Evolutionary conservation across 257 asterid genomes (phyloP), one percentile per base, ranked within the genome.

Genomic region (Solanum piurae): DNA sequence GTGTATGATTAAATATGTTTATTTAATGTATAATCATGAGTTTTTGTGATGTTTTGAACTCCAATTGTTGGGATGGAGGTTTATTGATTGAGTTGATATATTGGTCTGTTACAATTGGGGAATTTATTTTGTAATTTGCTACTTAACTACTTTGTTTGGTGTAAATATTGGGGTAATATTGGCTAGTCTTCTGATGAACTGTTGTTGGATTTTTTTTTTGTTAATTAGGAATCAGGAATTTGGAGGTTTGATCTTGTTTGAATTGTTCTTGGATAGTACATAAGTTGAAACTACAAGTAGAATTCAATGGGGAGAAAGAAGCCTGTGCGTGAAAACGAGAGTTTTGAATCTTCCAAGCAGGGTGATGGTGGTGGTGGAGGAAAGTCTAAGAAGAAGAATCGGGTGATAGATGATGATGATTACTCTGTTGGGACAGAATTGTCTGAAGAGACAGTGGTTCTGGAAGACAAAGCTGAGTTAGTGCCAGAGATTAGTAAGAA

Each of bases 241-340:
- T 68, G 75, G 21, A 68, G 37, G 36, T 12, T 68, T 27, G 20
- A 5, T 66, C 74, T 66, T 66, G 74, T 27, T 66, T 68, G 36
- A 68, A 27, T 25, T 27, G 36, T 68, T 68, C 21, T 68, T 68
- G 36, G 37, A 68, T 29, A 68, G 34, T 66, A 68, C 36, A 68
- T 68, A 31, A 68, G 11, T 13, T 88, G 94, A 90, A 83, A 89
- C 83, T 40, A 49, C 91, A 6, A 76, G 74, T 49, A 37, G 29
- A 46, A 46, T 88, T 87, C 52, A 79, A 95, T 96, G 99, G 99
- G 98, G 90, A 92, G 93, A 89, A 97, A 97, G 95, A 97, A 95
- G 92, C 85, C 90, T 13, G 88, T 87, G 40, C 93, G 92, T 5
- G 96, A 92, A 12, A 96, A 94, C 73, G 98, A 94, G 88, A 83